Evolutionary conservation across 805 yeast species (phyloP).

Genomic region (Cyberlindnera petersonii): DNA sequence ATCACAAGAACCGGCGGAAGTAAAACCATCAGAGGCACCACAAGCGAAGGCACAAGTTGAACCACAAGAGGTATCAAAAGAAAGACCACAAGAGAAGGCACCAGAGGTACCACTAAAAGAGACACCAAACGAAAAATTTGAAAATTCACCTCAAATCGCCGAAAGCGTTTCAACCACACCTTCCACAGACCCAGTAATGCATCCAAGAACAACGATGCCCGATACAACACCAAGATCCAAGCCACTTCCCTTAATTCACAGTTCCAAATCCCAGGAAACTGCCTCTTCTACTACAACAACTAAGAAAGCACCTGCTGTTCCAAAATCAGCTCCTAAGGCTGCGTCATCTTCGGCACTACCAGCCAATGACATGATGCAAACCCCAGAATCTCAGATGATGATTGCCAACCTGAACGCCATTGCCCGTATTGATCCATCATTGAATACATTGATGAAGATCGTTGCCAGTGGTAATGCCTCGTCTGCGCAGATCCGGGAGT

Average conservation of each 20-base stretch:
- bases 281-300: background rate
- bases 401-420: constrained; percentile 79
- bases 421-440: constrained; percentile 66
- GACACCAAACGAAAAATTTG: no score
- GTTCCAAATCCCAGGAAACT: background rate
- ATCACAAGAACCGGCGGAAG: background rate
- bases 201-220: background rate
- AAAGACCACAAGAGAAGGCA: no score
- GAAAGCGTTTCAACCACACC: background rate
- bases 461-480: constrained; percentile 84
- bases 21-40: no score
- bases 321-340: background rate
- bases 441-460: constrained; percentile 71
- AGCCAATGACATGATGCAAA: constrained; percentile 41
- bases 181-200: no score
- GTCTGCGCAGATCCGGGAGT: constrained; percentile 65
- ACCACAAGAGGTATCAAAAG: no score
- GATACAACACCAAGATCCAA: background rate
- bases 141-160: no score
- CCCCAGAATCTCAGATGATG: constrained; percentile 73
- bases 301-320: background rate
- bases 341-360: constrained; percentile 20
- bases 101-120: no score
- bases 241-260: constrained; percentile 1
- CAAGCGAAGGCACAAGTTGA: no score